These are phyloP conservation scores for Asterella californica DNA, from an alignment of 225 moss, liverwort and hornwort species.

Conservation along the genomic window DNA sequence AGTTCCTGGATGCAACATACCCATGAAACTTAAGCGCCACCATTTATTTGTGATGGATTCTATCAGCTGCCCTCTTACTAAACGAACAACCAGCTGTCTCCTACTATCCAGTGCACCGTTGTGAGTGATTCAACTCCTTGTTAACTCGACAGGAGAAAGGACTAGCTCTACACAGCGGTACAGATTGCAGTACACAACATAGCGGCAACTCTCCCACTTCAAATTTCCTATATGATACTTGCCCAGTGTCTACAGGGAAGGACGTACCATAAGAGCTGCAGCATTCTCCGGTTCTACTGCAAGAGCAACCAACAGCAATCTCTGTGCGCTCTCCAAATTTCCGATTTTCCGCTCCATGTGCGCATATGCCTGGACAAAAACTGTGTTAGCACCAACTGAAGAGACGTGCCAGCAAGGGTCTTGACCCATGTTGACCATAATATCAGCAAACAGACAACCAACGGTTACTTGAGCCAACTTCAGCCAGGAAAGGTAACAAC, in stretches of 20 bases:
- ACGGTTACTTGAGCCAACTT: neutral
- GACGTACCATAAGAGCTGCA: conserved; percentile 72
- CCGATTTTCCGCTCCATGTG: conserved; percentile 79
- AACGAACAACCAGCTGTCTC: too few relatives aligned
- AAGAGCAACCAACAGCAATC: conserved; percentile 47
- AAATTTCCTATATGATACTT: too few relatives aligned
- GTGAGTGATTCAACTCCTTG: too few relatives aligned
- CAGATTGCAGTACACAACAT: too few relatives aligned
- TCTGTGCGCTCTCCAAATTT: conserved; percentile 52
- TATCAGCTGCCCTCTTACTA: too few relatives aligned
- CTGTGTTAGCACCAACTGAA: neutral
- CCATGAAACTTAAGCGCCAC: neutral
- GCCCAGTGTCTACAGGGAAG: neutral
- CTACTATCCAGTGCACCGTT: too few relatives aligned
- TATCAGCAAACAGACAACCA: neutral
- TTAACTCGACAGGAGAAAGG: too few relatives aligned
- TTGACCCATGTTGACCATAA: too few relatives aligned
- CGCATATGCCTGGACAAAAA: conserved; percentile 60
- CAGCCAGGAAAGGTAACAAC: neutral
- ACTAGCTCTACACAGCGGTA: too few relatives aligned
- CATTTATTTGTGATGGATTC: too few relatives aligned
- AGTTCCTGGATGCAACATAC: conserved; percentile 55
- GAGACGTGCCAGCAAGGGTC: neutral
- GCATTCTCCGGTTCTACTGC: conserved; percentile 56
- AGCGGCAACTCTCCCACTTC: too few relatives aligned